Conservation (phyloP, 169 alveolate genomes). For the Eimeria maxima region DNA sequence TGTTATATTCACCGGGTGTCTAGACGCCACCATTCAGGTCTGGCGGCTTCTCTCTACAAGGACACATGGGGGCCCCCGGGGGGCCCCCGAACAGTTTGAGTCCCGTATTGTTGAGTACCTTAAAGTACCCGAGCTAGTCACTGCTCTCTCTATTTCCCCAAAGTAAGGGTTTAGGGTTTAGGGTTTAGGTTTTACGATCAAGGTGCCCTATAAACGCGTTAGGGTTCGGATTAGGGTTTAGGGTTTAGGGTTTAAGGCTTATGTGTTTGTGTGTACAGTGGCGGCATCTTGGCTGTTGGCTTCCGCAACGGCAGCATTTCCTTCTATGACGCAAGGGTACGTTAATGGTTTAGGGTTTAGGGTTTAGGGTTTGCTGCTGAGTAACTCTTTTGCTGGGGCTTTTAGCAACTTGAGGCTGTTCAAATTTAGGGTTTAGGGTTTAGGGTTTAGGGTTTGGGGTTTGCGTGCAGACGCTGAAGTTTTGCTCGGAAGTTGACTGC, state of each 20-base stretch:
- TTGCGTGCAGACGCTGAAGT: slow-evolving; percentile 76
- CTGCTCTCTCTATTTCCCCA: slow-evolving; percentile 81
- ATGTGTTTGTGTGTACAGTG: slow-evolving; percentile 55
- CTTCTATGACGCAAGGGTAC: slow-evolving; percentile 79
- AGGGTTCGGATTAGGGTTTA: slow-evolving; percentile 41
- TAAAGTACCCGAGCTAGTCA: slow-evolving; percentile 78
- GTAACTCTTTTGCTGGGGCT: not conserved
- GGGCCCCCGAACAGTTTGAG: slow-evolving; percentile 71
- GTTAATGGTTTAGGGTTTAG: slow-evolving; percentile 37
- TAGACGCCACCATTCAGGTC: slow-evolving; percentile 80
- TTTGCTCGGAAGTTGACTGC: slow-evolving; percentile 75
- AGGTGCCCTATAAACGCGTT: too few species aligned
- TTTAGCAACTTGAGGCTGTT: too few species aligned
- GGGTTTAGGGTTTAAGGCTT: not conserved
- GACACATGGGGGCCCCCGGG: slow-evolving; percentile 35
- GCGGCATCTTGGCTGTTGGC: slow-evolving; percentile 79
- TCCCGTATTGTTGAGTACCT: slow-evolving; percentile 70
- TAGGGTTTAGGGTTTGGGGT: slow-evolving; percentile 28
- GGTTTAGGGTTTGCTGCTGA: slow-evolving; percentile 16
- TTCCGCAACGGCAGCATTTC: slow-evolving; percentile 75
- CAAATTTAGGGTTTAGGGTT: slow-evolving; percentile 24
- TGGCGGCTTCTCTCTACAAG: slow-evolving; percentile 76
- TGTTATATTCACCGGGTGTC: slow-evolving; percentile 79
- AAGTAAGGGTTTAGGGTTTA: slow-evolving; percentile 64
- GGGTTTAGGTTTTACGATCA: slow-evolving; percentile 16